Percentiles rank a stretch among this genome's conserved stretches.
These are phyloP conservation scores for Trichoderma cornu-damae DNA, from an alignment of 2,329 filamentous ascomycete genomes.

Conservation along the genomic window DNA sequence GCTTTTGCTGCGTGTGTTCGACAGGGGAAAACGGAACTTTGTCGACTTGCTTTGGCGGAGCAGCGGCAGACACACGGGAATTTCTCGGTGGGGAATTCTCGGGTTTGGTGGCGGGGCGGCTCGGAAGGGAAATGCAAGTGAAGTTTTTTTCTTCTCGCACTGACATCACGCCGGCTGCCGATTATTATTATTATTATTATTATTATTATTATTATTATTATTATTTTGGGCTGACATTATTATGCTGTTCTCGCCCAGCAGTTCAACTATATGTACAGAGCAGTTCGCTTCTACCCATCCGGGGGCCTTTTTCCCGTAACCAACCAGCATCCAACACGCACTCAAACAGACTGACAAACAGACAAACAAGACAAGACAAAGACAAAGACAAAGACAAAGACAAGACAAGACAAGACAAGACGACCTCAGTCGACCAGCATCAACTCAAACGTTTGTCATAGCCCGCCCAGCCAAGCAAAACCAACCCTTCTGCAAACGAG, in stretches of 20 bases:
- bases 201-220: too few species aligned
- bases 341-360: too few species aligned
- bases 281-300: slow-evolving; percentile 1
- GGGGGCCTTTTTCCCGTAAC: not conserved
- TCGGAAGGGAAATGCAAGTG: slow-evolving; percentile 17
- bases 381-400: too few species aligned
- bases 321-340: not conserved
- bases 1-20: not conserved
- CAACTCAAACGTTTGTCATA: too few species aligned
- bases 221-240: too few species aligned
- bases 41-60: not conserved
- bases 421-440: too few species aligned
- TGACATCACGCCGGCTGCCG: slow-evolving; percentile 20
- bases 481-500: too few species aligned
- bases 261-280: slow-evolving; percentile 15
- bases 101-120: slow-evolving; percentile 16
- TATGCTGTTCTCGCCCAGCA: too few species aligned
- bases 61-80: slow-evolving; percentile 7
- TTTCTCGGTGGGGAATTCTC: slow-evolving; percentile 19
- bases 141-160: not conserved
- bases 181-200: too few species aligned
- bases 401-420: too few species aligned
- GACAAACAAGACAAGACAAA: too few species aligned
- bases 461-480: too few species aligned
- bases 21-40: not conserved